Percentiles rank a stretch among this genome's conserved stretches.
Evolutionary conservation across 305 asterid genomes (phyloP).

Genomic region (Fraxinus floribunda): DNA sequence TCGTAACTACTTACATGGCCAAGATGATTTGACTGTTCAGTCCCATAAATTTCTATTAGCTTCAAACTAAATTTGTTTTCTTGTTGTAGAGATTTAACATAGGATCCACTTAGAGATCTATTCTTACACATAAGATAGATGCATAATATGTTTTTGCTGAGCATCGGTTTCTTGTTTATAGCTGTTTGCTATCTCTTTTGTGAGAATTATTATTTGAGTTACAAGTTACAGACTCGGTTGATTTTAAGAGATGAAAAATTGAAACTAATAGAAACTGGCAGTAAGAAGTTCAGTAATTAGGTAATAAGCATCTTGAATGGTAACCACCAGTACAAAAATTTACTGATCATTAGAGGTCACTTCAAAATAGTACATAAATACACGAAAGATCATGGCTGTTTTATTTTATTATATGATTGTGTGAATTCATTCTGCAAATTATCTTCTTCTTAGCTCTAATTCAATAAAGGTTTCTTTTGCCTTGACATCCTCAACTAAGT

Average conservation of each 20-base stretch:
- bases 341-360: neutral
- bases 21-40: neutral
- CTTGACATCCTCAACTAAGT: neutral
- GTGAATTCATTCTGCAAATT: neutral
- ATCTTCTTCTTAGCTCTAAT: neutral
- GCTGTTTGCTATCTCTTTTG: neutral
- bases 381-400: neutral
- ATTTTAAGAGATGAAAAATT: neutral
- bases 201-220: neutral
- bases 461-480: neutral
- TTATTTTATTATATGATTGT: neutral
- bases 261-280: neutral
- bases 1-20: constrained; percentile 1
- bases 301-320: neutral
- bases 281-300: neutral
- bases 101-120: neutral
- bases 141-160: neutral
- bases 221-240: neutral
- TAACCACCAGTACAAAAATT: neutral
- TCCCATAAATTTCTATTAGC: neutral
- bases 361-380: neutral
- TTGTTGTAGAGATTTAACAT: neutral
- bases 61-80: neutral
- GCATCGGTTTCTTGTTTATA: neutral
- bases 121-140: neutral